These are phyloP conservation scores for Sphenostylis stenocarpa DNA, from an alignment of 306 rosid genomes.

Conservation along the genomic window DNA sequence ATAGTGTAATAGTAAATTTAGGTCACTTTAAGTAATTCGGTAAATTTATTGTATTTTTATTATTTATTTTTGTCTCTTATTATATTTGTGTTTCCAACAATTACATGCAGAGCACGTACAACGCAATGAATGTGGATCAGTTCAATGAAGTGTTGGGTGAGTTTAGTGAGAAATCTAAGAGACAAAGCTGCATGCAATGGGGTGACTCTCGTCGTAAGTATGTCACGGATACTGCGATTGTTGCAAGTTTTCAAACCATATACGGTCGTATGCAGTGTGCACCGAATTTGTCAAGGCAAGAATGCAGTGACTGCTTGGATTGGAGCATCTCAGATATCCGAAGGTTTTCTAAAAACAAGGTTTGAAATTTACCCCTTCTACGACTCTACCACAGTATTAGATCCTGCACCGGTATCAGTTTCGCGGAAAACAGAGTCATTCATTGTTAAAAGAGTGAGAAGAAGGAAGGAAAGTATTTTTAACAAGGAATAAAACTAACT, in stretches of 20 bases:
- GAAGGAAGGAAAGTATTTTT: too few species aligned
- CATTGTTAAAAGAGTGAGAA: too few species aligned
- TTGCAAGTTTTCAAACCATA: not conserved
- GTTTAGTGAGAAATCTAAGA: not conserved
- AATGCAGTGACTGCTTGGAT: not conserved
- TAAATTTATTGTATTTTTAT: too few species aligned
- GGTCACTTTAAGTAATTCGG: too few species aligned
- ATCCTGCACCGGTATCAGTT: too few species aligned
- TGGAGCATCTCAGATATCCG: not conserved
- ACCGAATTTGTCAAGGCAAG: not conserved
- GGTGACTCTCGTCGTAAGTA: not conserved
- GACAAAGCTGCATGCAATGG: not conserved
- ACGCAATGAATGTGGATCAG: not conserved
- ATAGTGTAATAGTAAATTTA: too few species aligned
- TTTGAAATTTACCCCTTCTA: not conserved
- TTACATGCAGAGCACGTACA: not conserved
- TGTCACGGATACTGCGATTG: not conserved
- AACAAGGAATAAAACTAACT: too few species aligned
- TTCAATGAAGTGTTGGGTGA: not conserved
- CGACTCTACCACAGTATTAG: not conserved
- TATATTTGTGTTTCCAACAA: too few species aligned
- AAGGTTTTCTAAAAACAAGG: not conserved
- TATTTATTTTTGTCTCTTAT: too few species aligned
- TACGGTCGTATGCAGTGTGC: conserved; percentile 15
- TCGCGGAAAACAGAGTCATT: too few species aligned